These are phyloP conservation scores for Botrytis fragariae DNA, from an alignment of 2,329 filamentous ascomycete genomes.

Conservation along the genomic window DNA sequence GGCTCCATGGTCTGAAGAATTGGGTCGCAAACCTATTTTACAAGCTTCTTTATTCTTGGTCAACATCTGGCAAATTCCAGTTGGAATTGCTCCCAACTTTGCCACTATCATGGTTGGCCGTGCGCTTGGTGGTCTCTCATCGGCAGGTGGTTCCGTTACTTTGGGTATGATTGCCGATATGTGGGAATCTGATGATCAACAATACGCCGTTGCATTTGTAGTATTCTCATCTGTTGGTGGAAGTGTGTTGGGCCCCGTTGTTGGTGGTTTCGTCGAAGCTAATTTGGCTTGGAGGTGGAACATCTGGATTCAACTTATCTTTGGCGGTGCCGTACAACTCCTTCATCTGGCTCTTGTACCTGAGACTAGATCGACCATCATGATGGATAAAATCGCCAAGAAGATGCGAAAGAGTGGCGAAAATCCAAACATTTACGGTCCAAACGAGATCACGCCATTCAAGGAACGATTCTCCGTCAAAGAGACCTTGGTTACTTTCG, in stretches of 20 bases:
- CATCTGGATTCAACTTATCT: slow-evolving; percentile 83
- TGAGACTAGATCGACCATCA: slow-evolving; percentile 72
- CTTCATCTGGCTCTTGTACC: slow-evolving; percentile 69
- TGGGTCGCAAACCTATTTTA: slow-evolving; percentile 73
- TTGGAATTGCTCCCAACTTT: slow-evolving; percentile 72
- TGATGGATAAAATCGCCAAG: slow-evolving; percentile 79
- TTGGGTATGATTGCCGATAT: slow-evolving; percentile 74
- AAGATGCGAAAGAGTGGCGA: slow-evolving; percentile 62
- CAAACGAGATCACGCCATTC: slow-evolving; percentile 66
- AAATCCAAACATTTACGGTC: slow-evolving; percentile 60
- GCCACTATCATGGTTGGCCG: slow-evolving; percentile 67
- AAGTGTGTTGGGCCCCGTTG: slow-evolving; percentile 71
- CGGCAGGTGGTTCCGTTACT: slow-evolving; percentile 70
- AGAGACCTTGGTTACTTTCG: slow-evolving; percentile 57
- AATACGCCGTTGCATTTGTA: slow-evolving; percentile 73
- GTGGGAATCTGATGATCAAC: slow-evolving; percentile 68
- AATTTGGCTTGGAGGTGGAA: slow-evolving; percentile 70
- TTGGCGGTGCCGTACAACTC: slow-evolving; percentile 66
- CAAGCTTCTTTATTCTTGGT: slow-evolving; percentile 72
- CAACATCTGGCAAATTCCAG: slow-evolving; percentile 73
- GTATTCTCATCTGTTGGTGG: slow-evolving; percentile 79
- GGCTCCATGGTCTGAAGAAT: slow-evolving; percentile 84
- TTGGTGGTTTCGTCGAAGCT: slow-evolving; percentile 73
- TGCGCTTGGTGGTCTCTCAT: slow-evolving; percentile 66
- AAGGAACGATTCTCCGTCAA: slow-evolving; percentile 55